Evolutionary conservation across 176 grass and related monocot genomes (phyloP), one percentile per base, ranked within the genome.

Genomic region (maize (Zea mays)): DNA sequence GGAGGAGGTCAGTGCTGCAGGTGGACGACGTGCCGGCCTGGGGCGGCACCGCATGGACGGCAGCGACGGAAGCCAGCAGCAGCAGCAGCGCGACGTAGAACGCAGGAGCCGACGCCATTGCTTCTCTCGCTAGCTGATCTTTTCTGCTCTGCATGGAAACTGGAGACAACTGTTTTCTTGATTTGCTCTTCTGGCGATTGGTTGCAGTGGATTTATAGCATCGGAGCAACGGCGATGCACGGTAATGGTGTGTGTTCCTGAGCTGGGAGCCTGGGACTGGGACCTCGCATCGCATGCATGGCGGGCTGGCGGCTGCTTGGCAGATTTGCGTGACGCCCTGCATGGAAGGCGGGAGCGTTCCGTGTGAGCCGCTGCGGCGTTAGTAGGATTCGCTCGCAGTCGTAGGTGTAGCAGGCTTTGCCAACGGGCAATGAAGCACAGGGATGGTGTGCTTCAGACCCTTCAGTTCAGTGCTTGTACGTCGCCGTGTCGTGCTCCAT

Each of bases 1-100:
- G 83, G 16, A 90, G 3, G 47, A 97, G 83, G 33, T 77, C 71
- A 10, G 73, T 44, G 40, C 36, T 51, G 85, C 93, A 96, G 58
- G 45, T 64, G 59, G 78, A 62, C 50, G 78, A 62, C 50, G 69
- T 64, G 56, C 51, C 6, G 74, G 21, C 13, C 69, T 78, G 49
- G 11, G 82, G 45, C 52, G 83, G 49, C 58, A 6, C 68, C 20
- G 63, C 62, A 43, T 45, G 71, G 79, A 78, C 71, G 10, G 19
- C 15, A 40, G 11, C 73, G 41, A 78, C 46, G 40, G 38, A 73
- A 12, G 4, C 44, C 46, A 86, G 59, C 41, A 77, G 40, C 43
- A 86, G 75, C 75, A 86, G 75, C 69, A 69, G 39, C 36, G 47
- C 49, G 35, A 50, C 38, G 51, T 38, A 43, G 77, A 84, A 3